These are phyloP conservation scores for Microcera coccophila DNA, from an alignment of 2,329 filamentous ascomycete species.

Conservation along the genomic window DNA sequence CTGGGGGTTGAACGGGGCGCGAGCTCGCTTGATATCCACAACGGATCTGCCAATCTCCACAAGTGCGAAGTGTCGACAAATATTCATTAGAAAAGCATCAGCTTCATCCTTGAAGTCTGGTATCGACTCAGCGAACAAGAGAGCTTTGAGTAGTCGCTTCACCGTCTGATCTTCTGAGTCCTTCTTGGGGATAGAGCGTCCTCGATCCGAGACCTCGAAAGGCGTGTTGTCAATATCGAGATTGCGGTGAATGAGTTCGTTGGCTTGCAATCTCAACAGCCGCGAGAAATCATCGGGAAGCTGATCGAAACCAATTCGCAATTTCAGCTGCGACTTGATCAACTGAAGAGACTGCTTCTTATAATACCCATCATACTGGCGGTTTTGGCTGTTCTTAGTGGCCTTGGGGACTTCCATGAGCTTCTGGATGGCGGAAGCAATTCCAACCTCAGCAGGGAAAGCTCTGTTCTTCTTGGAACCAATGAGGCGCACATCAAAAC, in stretches of 20 bases:
- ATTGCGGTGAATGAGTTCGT: slow-evolving; percentile 74
- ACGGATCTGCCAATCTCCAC: slow-evolving; percentile 86
- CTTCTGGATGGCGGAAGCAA: slow-evolving; percentile 85
- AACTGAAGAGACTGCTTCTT: slow-evolving; percentile 90
- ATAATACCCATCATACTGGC: slow-evolving; percentile 74
- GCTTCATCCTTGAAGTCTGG: slow-evolving; percentile 76
- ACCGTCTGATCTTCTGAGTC: slow-evolving; percentile 75
- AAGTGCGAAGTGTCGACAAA: slow-evolving; percentile 86
- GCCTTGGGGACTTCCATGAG: slow-evolving; percentile 74
- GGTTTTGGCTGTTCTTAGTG: slow-evolving; percentile 48
- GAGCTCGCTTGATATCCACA: slow-evolving; percentile 70
- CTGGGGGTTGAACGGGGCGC: slow-evolving; percentile 76
- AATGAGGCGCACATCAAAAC: slow-evolving; percentile 83
- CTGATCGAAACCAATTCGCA: slow-evolving; percentile 81
- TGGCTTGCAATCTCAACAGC: slow-evolving; percentile 80
- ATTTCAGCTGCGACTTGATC: slow-evolving; percentile 82
- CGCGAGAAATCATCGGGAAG: slow-evolving; percentile 86
- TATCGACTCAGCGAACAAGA: slow-evolving; percentile 80
- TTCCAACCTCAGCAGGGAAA: slow-evolving; percentile 80
- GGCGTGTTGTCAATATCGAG: slow-evolving; percentile 65
- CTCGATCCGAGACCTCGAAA: slow-evolving; percentile 71
- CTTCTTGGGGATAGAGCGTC: slow-evolving; percentile 83
- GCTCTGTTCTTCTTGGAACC: slow-evolving; percentile 85
- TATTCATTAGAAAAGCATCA: slow-evolving; percentile 67
- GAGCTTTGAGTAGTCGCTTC: slow-evolving; percentile 83